A percentile compares a stretch with the other conserved stretches of the same genome.
These are phyloP conservation scores for Theileria equi DNA, from an alignment of 169 alveolate species.

Conservation along the genomic window DNA sequence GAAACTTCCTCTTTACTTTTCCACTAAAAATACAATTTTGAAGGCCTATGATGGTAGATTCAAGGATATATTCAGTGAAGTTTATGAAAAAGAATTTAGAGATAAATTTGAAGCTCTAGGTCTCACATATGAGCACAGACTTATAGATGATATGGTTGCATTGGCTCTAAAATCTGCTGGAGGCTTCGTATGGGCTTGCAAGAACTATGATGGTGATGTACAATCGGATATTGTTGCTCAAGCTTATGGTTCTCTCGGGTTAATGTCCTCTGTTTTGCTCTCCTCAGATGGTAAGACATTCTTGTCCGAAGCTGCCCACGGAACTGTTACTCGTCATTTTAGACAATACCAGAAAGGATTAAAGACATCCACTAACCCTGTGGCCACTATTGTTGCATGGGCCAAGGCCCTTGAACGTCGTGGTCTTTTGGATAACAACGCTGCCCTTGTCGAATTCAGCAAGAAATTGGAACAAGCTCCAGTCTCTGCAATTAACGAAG, in stretches of 20 bases:
- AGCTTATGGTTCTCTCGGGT: slow-evolving; percentile 90
- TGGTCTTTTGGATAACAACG: slow-evolving; percentile 87
- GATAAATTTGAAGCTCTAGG: slow-evolving; percentile 80
- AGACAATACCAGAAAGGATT: slow-evolving; percentile 84
- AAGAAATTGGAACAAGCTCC: slow-evolving; percentile 84
- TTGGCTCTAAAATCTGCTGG: slow-evolving; percentile 89
- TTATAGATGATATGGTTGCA: slow-evolving; percentile 97
- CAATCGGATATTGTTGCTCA: slow-evolving; percentile 94
- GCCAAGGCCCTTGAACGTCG: slow-evolving; percentile 86
- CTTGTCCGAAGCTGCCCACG: slow-evolving; percentile 96
- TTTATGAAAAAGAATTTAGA: slow-evolving; percentile 85
- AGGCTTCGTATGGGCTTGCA: slow-evolving; percentile 98
- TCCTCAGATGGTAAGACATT: slow-evolving; percentile 89
- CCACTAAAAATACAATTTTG: slow-evolving; percentile 90
- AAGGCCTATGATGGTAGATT: slow-evolving; percentile 92
- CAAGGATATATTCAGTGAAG: slow-evolving; percentile 88
- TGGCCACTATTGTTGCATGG: slow-evolving; percentile 95
- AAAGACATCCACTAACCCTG: slow-evolving; percentile 92
- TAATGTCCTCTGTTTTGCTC: slow-evolving; percentile 92
- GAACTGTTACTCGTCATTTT: slow-evolving; percentile 94
- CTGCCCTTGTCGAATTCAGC: slow-evolving; percentile 74
- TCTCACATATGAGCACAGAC: slow-evolving; percentile 90
- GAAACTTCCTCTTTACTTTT: slow-evolving; percentile 87
- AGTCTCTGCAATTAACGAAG: slow-evolving; percentile 86
- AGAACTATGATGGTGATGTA: slow-evolving; percentile 96